Evolutionary conservation across 768 basidiomycete genomes (phyloP), one percentile per base, ranked within the genome.

Genomic region (Tylopilus vinaceipallidus): DNA sequence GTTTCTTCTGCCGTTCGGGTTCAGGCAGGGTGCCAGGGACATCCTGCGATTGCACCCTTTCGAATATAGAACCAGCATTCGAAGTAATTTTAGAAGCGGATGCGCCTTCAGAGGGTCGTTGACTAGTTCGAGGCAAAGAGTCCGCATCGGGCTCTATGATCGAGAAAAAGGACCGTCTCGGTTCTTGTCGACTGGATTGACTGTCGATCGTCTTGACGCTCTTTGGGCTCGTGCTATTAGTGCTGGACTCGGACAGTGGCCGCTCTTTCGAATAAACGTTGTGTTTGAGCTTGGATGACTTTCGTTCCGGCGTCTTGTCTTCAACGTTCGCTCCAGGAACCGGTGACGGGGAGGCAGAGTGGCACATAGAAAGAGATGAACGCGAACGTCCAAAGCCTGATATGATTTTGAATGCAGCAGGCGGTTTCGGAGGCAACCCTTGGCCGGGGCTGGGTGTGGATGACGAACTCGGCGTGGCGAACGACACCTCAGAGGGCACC

Each of bases 381-480:
- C 78, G 73, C 19, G 86, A 83, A 32, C 79, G 78, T 53, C 79
- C 86, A 68, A 88, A 85, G 13, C 76, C 80, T 20, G 76, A 73
- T 50, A 83, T 75, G 51, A 87, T 80, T 63, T 76, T 86, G 73
- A 81, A 86, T 8, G 78, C 83, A 6, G 78, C 78, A 5, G 84
- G 77, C 13, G 82, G 72, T 49, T 77, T 76, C 13, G 61, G 61
- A 13, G 70, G 56, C 9, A 50, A 37, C 7, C 26, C 45, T 32
- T 61, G 64, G 16, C 57, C 53, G 23, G 65, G 54, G 36, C 41
- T 38, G 14, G 62, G 57, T 17, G 63, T 52, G 11, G 71, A 66
- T 11, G 72, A 56, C 3, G 71, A 61, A 13, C 73, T 67, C 54
- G 76, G 73, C 1, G 75, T 69, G 42, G 74, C 70, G 45, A 75